Base-by-base conservation (phyloP, 2,329 filamentous ascomycete genomes). In the Fusarium abutilonis region DNA sequence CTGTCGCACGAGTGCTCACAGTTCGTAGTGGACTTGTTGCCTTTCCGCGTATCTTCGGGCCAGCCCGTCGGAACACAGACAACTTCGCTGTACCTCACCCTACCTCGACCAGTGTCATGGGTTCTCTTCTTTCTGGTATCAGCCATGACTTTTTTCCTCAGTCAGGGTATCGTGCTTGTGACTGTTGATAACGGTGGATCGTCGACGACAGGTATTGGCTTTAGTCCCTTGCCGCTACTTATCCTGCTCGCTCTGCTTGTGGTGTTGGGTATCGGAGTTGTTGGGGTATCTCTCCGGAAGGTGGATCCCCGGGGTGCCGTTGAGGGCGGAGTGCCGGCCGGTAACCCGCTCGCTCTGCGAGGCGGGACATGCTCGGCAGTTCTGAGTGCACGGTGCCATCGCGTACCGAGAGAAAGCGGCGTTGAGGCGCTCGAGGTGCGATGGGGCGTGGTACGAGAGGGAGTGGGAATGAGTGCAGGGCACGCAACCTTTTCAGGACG, bases 291-390 rank as follows among this genome's bases (percentile, higher is more conserved):
- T 11, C 61, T 79, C 43, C 75, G 78, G 9, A 74, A 76, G 28
- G 76, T 80, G 4, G 72, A 77, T 9, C 69, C 74, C 3, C 70
- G 74, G 9, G 73, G 75, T 28, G 66, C 67, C 19, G 74, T 71
- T 13, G 66, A 75, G 7, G 73, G 75, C 52, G 77, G 76, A 38
- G 64, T 68, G 9, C 72, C 73, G 15, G 68, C 73, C 14, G 80
- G 80, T 2, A 85, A 84, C 72, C 82, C 83, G 19, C 77, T 85
- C 21, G 76, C 76, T 2, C 64, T 85, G 32, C 71, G 69, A 19
- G 81, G 78, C 28, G 82, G 82, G 10, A 74, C 76, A 38, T 84
- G 82, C 72, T 82, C 80, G 57, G 82, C 81, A 9, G 82, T 83
- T n/a, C 68, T 85, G 60, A 80, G 78, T 68, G 77, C 82, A 21